These are phyloP conservation scores for Mycena rosella DNA, from an alignment of 768 basidiomycete genomes.

Conservation along the genomic window DNA sequence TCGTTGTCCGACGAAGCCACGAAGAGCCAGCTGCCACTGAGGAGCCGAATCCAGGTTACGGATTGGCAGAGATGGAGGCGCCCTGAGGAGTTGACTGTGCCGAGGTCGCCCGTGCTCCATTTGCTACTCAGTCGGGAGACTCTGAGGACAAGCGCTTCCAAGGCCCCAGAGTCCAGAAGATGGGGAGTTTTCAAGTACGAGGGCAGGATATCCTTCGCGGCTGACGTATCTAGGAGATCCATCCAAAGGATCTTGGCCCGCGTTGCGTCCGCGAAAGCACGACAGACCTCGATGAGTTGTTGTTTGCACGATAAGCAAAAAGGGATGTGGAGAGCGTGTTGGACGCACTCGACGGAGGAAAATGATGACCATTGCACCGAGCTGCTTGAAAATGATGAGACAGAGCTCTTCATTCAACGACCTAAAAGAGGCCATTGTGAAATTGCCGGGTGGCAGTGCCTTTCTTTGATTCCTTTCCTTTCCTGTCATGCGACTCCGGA, in stretches of 20 bases:
- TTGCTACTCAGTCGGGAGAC: background rate
- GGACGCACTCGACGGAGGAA: too few relatives aligned
- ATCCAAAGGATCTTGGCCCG: slow-evolving; percentile 7
- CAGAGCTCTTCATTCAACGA: too few relatives aligned
- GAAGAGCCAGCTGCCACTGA: slow-evolving; percentile 24
- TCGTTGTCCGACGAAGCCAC: slow-evolving; percentile 28
- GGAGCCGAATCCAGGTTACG: slow-evolving; percentile 34
- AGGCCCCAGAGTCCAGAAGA: background rate
- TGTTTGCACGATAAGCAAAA: too few relatives aligned
- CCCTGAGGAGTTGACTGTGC: background rate
- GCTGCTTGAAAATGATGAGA: too few relatives aligned
- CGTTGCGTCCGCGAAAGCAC: background rate
- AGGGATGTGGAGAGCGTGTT: too few relatives aligned
- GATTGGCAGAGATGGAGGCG: slow-evolving; percentile 13
- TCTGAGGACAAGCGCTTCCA: slow-evolving; percentile 9
- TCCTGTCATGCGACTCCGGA: too few relatives aligned
- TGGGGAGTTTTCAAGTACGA: background rate
- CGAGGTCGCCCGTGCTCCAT: slow-evolving; percentile 1
- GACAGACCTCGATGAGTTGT: background rate
- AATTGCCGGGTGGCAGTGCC: too few relatives aligned
- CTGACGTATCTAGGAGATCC: background rate
- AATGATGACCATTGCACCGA: too few relatives aligned
- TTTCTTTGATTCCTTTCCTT: too few relatives aligned
- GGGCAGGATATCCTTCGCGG: background rate
- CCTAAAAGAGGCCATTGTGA: too few relatives aligned